phyloP scores from a whole-genome alignment of 371 early-diverging fungal genomes.

The Syncephalis plumigaleata region DNA sequence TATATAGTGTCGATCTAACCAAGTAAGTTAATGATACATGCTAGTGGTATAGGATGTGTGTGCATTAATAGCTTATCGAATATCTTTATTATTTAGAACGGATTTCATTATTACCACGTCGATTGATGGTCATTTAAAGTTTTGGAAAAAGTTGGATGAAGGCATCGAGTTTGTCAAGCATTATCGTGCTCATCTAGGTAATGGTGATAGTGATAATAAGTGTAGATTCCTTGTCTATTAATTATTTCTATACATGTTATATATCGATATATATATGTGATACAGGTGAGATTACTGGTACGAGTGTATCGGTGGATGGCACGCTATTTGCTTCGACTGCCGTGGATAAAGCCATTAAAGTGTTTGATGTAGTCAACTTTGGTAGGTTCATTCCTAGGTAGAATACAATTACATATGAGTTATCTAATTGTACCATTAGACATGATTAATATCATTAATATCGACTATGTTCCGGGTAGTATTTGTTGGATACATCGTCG shows the following conservation, averaged over 20 bases:
- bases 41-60: no score
- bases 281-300: conserved; percentile 26
- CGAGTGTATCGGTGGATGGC: conserved; percentile 57
- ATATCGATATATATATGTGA: no score
- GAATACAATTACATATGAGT: neutral
- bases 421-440: conserved; percentile 27
- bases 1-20: conserved; percentile 60
- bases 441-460: conserved; percentile 87
- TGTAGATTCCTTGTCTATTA: no score
- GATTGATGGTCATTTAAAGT: conserved; percentile 90
- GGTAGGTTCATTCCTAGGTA: conserved; percentile 23
- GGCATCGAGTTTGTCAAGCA: conserved; percentile 97
- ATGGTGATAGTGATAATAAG: no score
- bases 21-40: no score
- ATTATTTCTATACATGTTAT: no score
- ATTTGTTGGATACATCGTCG: conserved; percentile 77
- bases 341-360: conserved; percentile 69
- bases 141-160: conserved; percentile 89
- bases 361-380: conserved; percentile 91
- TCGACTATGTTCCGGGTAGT: conserved; percentile 52
- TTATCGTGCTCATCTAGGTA: conserved; percentile 72
- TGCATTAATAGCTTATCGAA: neutral
- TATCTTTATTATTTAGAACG: conserved; percentile 23
- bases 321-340: conserved; percentile 65
- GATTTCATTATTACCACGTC: conserved; percentile 90